Base-by-base conservation (phyloP, 371 early-diverging fungal genomes). In the Synchytrium microbalum region DNA sequence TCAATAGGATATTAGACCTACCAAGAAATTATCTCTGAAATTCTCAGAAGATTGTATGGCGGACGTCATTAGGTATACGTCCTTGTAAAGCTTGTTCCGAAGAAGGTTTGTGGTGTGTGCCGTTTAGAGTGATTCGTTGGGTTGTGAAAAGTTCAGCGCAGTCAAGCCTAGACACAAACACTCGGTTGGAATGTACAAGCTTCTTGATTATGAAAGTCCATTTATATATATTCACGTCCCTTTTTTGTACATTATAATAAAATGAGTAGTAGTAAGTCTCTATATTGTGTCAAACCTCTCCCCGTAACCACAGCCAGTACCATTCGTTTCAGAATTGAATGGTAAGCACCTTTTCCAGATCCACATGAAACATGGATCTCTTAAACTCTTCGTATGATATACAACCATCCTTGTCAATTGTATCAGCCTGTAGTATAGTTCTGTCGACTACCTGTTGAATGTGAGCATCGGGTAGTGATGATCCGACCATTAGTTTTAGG, bases 401-500 rank as follows among this genome's bases (percentile, higher is more conserved):
- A 28, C 64, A 58, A 53, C 75, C 78, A 62, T 77, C 78, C 54
- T 69, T 71, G 56, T 77, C 75, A 19, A 72, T 59, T n/a, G 67
- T 69, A 57, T 77, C 75, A 5, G 73, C 73, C 30, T 77, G 73
- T 28, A 67, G 51, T 59, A 77, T 73, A 10, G 78, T 75, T 30
- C 72, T 65, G 30, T 75, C 67, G 24, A 75, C 78, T 1, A 77
- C 57, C 5, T 71, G 56, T 25, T 67, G 69, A 26, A 77, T 63
- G 53, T 75, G 74, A n/a, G 51, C 53, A 38, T 77, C 75, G 8
- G 51, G 51, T 1, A 77, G 51, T 32, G 56, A 66, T 14, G 67
- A 64, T 10, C 78, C 78, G 19, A 74, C 72, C 78, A 77, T 77
- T 19, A 70, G 63, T 29, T 69, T 69, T n/a, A 77, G 61, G n/a